These are phyloP conservation scores for Paxillus rubicundulus DNA, from an alignment of 768 basidiomycete genomes.

Conservation along the genomic window DNA sequence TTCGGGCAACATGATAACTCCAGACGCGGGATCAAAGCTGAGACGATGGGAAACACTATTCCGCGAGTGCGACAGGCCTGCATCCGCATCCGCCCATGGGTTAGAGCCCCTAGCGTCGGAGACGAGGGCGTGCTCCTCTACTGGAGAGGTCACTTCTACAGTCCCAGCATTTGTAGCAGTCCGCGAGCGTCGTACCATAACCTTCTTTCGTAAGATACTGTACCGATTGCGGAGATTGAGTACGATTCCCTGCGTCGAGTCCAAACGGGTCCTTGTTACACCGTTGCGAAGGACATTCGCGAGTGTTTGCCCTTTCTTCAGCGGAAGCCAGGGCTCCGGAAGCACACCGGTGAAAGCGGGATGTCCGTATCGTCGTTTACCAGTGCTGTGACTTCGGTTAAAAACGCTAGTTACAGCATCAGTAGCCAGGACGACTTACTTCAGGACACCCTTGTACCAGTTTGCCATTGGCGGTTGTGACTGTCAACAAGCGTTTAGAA, in stretches of 20 bases:
- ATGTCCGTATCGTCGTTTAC: slow-evolving; percentile 90
- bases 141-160: background rate
- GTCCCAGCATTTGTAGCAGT: slow-evolving; percentile 7
- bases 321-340: slow-evolving; percentile 91
- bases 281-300: slow-evolving; percentile 49
- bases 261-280: slow-evolving; percentile 36
- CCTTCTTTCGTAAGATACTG: slow-evolving; percentile 46
- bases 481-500: slow-evolving; percentile 36
- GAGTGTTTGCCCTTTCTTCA: slow-evolving; percentile 77
- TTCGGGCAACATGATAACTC: slow-evolving; percentile 86
- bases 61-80: slow-evolving; percentile 21
- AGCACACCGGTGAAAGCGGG: slow-evolving; percentile 92
- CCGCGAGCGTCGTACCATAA: slow-evolving; percentile 11
- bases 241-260: slow-evolving; percentile 66
- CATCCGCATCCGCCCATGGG: slow-evolving; percentile 57
- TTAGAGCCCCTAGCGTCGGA: slow-evolving; percentile 38
- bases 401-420: background rate
- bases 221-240: slow-evolving; percentile 76
- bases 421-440: slow-evolving; percentile 44
- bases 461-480: slow-evolving; percentile 97
- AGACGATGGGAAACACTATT: slow-evolving; percentile 52
- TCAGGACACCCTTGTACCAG: slow-evolving; percentile 90
- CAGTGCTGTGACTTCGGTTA: slow-evolving; percentile 56
- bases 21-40: slow-evolving; percentile 83
- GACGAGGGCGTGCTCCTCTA: slow-evolving; percentile 21